Conservation (phyloP, 2,329 filamentous ascomycete species). For the Tolypocladium tropicale region DNA sequence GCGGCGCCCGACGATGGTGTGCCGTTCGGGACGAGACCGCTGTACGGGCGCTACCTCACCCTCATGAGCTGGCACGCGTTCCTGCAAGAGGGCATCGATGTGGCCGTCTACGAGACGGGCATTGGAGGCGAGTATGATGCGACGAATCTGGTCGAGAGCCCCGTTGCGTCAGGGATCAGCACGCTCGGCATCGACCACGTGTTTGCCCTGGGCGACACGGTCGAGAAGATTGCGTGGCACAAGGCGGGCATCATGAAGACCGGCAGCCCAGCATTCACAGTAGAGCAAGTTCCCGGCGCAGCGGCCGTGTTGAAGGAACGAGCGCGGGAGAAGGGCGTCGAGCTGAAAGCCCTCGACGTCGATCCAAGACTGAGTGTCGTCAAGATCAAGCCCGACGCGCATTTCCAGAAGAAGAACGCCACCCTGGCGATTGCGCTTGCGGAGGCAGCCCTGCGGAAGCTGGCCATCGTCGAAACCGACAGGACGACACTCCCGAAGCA, state of each 20-base stretch:
- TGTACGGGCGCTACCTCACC: slow-evolving; percentile 52
- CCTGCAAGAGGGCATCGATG: slow-evolving; percentile 49
- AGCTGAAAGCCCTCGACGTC: slow-evolving; percentile 33
- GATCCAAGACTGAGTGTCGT: slow-evolving; percentile 36
- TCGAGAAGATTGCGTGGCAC: slow-evolving; percentile 62
- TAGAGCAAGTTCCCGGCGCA: slow-evolving; percentile 37
- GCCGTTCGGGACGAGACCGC: slow-evolving; percentile 33
- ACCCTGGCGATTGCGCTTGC: slow-evolving; percentile 42
- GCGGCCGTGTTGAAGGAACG: slow-evolving; percentile 35
- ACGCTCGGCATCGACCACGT: slow-evolving; percentile 63
- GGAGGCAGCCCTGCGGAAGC: slow-evolving; percentile 33
- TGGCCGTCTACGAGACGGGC: slow-evolving; percentile 56
- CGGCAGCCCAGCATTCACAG: slow-evolving; percentile 46
- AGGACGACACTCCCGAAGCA: slow-evolving; percentile 40
- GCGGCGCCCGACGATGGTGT: slow-evolving; percentile 20
- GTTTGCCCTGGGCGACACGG: slow-evolving; percentile 48
- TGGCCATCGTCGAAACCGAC: slow-evolving; percentile 24
- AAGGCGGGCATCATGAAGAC: slow-evolving; percentile 62
- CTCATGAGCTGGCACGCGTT: slow-evolving; percentile 60
- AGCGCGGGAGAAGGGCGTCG: slow-evolving; percentile 41
- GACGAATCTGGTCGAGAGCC: slow-evolving; percentile 53
- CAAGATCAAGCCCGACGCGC: slow-evolving; percentile 38
- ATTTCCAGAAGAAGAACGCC: slow-evolving; percentile 51
- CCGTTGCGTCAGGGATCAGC: slow-evolving; percentile 50
- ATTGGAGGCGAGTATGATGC: slow-evolving; percentile 60